Base-by-base conservation (phyloP, 495 filamentous ascomycete genomes). In the Aspergillus steynii region DNA sequence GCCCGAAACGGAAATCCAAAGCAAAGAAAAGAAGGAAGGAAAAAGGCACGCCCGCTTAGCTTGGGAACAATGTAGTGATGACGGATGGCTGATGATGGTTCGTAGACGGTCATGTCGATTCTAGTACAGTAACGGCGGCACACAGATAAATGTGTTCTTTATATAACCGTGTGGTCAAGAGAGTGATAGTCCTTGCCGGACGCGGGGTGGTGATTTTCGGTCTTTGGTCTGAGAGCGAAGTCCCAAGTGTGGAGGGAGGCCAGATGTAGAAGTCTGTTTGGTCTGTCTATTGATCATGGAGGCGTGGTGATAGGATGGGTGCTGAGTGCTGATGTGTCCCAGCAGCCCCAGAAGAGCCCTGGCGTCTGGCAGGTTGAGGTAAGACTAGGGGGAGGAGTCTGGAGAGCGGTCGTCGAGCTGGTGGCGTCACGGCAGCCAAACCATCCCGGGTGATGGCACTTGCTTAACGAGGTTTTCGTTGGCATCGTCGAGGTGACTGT, bases 401-500 rank as follows among this genome's bases (percentile, higher is more conserved):
- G 73, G 1, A 66, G 73, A n/a, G 68, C 68, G 2, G 77, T 75
- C 25, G 74, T 75, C 4, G 82, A 84, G 1, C 82, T 85, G 31
- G 77, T 80, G 57, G 80, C 71, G 62, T 87, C 83, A 32, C 83
- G 82, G 66, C 86, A 88, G 34, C 86, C 86, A 71, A 87, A 91
- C 89, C 88, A 91, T 49, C 89, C 89, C 5, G 86, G 88, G 29
- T 83, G 80, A 45, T 77, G 73, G 62, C 90, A 92, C 0, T 80
- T 82, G 8, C 66, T 63, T 12, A 68, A 66, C 20, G 67, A 31
- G n/a, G 69, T 64, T 29, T 15, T 15, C 3, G 37, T 42, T 42
- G 37, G 37, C 37, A 42, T 42, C 3, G 12, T 42, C 12, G 37
- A 42, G 1, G 37, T 42, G 37, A 42, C 3, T 42, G 37, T 14